phyloP scores from a whole-genome alignment of 2,329 filamentous ascomycete species.

The Lasiodiplodia theobromae region DNA sequence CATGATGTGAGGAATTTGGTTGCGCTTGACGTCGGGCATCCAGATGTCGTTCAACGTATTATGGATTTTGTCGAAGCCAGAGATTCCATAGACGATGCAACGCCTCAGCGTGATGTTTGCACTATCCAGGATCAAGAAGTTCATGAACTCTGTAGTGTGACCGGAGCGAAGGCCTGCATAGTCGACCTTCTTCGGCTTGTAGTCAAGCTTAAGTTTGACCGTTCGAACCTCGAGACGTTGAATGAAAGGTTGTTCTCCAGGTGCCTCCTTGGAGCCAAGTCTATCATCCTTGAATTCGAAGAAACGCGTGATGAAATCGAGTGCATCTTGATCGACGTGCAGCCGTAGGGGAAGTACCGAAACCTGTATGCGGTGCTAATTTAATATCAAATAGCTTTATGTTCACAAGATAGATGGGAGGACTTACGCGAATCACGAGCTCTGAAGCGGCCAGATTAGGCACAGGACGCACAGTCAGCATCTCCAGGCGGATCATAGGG shows the following conservation, averaged over 20 bases:
- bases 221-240: slow-evolving; percentile 88
- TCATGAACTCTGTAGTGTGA: slow-evolving; percentile 98
- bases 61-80: slow-evolving; percentile 88
- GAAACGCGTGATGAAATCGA: slow-evolving; percentile 96
- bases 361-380: slow-evolving; percentile 46
- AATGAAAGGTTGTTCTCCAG: slow-evolving; percentile 77
- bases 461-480: slow-evolving; percentile 87
- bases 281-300: slow-evolving; percentile 95
- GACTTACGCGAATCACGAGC: slow-evolving; percentile 74
- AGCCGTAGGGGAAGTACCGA: slow-evolving; percentile 84
- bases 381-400: slow-evolving; percentile 23
- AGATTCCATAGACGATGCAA: slow-evolving; percentile 90
- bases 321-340: slow-evolving; percentile 95
- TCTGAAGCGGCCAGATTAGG: slow-evolving; percentile 86
- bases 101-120: slow-evolving; percentile 85
- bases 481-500: slow-evolving; percentile 88
- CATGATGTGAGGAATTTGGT: slow-evolving; percentile 87
- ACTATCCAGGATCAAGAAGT: slow-evolving; percentile 91
- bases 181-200: slow-evolving; percentile 98
- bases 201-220: slow-evolving; percentile 86
- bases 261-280: slow-evolving; percentile 42
- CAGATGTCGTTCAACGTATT: slow-evolving; percentile 93
- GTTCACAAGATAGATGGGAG: slow-evolving; percentile 27
- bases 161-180: slow-evolving; percentile 92
- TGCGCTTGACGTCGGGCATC: slow-evolving; percentile 90